These are phyloP conservation scores for Wallacemonas sp. DNA, from an alignment of 208 protist species.

Conservation along the genomic window DNA sequence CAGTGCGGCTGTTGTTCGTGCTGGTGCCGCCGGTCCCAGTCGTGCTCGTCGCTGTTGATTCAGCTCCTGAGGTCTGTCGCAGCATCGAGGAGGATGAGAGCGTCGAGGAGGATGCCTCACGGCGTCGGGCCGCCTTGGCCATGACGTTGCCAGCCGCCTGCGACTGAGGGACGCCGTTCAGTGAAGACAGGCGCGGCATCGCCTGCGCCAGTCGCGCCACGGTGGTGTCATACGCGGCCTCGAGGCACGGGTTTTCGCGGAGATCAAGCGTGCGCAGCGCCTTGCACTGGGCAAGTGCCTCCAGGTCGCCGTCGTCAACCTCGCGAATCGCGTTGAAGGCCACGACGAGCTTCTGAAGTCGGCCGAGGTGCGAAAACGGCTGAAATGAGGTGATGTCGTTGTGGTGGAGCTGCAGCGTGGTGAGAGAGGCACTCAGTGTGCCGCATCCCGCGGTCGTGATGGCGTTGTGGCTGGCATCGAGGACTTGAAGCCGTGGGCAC, in stretches of 20 bases:
- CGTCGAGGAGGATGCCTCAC: conserved; percentile 7
- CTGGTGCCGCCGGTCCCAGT: background rate
- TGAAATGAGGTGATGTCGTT: conserved; percentile 57
- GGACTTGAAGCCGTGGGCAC: conserved; percentile 47
- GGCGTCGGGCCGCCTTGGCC: conserved; percentile 30
- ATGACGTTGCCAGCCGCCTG: conserved; percentile 61
- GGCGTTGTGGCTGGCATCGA: conserved; percentile 65
- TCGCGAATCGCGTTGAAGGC: conserved; percentile 43
- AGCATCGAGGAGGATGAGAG: conserved; percentile 6
- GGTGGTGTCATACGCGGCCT: background rate
- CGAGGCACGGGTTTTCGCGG: conserved; percentile 52
- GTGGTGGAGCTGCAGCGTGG: conserved; percentile 33
- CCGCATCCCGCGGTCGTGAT: conserved; percentile 45
- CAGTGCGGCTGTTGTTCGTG: background rate
- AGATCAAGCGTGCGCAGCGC: conserved; percentile 65
- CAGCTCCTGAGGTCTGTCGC: background rate
- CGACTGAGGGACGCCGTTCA: conserved; percentile 70
- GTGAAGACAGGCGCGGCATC: conserved; percentile 45
- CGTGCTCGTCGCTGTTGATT: background rate
- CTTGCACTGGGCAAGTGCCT: conserved; percentile 30
- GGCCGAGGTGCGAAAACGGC: conserved; percentile 33
- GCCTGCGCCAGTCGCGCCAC: background rate
- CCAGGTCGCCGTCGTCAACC: conserved; percentile 26
- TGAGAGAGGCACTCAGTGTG: conserved; percentile 39
- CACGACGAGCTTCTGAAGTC: conserved; percentile 49